Conservation (phyloP, 2,329 filamentous ascomycete genomes). For the Neurospora crassa region DNA sequence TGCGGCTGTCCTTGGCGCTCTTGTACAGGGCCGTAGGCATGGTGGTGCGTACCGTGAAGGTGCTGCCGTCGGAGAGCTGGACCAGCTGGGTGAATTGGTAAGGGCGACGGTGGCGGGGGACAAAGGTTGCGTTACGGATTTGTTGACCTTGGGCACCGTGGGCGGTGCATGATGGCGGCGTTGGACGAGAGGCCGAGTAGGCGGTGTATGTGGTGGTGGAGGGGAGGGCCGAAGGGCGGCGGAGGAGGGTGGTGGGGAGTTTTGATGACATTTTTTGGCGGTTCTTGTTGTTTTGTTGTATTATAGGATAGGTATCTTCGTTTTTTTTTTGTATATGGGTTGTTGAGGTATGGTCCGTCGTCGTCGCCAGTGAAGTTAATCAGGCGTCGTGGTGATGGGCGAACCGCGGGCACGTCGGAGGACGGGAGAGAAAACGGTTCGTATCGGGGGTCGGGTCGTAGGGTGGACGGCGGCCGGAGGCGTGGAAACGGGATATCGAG, state of each 20-base stretch:
- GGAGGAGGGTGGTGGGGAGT: conserved; percentile 24
- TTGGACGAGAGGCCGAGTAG: conserved; percentile 9
- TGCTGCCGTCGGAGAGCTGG: conserved; percentile 81
- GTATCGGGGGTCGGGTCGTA: background rate
- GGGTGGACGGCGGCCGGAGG: background rate
- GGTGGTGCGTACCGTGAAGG: conserved; percentile 71
- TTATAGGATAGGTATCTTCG: background rate
- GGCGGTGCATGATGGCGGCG: background rate
- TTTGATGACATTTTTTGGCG: conserved; percentile 22
- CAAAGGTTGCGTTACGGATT: conserved; percentile 72
- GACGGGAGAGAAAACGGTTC: background rate
- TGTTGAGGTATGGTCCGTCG: background rate
- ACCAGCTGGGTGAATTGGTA: conserved; percentile 98
- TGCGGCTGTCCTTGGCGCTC: conserved; percentile 72
- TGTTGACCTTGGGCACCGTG: conserved; percentile 31
- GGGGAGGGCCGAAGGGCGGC: conserved; percentile 18
- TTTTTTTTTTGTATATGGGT: background rate
- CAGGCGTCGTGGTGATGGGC: background rate
- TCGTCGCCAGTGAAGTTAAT: background rate
- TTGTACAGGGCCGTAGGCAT: conserved; percentile 54
- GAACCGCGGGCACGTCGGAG: conserved; percentile 4
- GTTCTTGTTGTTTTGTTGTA: conserved; percentile 7
- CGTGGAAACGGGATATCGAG: conserved; percentile 1
- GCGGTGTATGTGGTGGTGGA: conserved; percentile 5
- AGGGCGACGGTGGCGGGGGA: conserved; percentile 79